Evolutionary conservation across 805 yeast genomes (phyloP).

Genomic region (Helenozyma rhizophorensis): DNA sequence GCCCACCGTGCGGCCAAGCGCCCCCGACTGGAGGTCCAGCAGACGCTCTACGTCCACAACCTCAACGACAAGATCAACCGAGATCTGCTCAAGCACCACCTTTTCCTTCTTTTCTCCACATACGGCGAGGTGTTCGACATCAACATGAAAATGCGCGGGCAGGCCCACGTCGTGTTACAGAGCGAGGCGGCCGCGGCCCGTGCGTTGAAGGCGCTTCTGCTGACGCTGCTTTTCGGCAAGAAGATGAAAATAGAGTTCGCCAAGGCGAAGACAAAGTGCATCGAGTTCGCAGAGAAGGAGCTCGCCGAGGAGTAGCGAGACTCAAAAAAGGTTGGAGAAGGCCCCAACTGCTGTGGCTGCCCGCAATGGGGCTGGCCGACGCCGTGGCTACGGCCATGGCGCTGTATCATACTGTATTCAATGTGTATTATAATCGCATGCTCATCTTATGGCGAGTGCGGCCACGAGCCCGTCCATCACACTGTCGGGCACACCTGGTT

Average conservation of each 20-base stretch:
- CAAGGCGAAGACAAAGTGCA: conserved; percentile 21
- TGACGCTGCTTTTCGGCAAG: conserved; percentile 50
- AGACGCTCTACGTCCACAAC: conserved; percentile 57
- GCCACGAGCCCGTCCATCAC: conserved; percentile 58
- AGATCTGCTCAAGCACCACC: conserved; percentile 42
- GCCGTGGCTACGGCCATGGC: too few species aligned
- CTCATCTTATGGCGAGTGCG: conserved; percentile 30
- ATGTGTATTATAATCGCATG: background rate
- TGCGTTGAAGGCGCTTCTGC: conserved; percentile 47
- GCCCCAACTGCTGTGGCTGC: too few species aligned
- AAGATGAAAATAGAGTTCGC: conserved; percentile 36
- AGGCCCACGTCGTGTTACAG: conserved; percentile 58
- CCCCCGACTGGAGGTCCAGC: conserved; percentile 17
- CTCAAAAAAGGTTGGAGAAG: background rate
- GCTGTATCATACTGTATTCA: conserved; percentile 1
- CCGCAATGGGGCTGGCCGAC: background rate
- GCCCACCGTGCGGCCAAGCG: conserved; percentile 1
- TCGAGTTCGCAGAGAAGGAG: conserved; percentile 14
- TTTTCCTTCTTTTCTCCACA: conserved; percentile 56
- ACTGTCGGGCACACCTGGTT: conserved; percentile 86
- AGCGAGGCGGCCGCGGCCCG: conserved; percentile 45
- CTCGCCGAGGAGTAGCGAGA: conserved; percentile 7
- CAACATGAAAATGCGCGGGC: conserved; percentile 52
- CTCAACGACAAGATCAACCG: conserved; percentile 53
- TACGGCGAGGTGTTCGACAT: conserved; percentile 64